Evolutionary conservation across 1,284 basidiomycete species (phyloP).

Genomic region (Ustilago xerochloae): DNA sequence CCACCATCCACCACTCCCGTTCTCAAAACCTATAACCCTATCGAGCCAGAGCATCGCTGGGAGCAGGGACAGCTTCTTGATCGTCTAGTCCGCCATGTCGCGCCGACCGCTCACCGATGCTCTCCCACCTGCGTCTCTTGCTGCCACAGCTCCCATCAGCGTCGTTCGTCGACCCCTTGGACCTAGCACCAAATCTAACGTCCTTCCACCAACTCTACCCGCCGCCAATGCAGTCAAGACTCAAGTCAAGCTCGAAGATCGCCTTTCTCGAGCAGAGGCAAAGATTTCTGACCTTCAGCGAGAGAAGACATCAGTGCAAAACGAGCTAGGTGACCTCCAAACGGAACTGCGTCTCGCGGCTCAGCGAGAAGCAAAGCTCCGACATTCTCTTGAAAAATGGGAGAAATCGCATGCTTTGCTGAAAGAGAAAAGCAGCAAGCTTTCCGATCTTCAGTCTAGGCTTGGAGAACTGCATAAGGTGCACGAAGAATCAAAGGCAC

Average conservation of each 20-base stretch:
- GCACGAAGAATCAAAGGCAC: slow-evolving; percentile 43
- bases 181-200: slow-evolving; percentile 34
- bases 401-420: slow-evolving; percentile 42
- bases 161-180: slow-evolving; percentile 34
- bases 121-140: background rate
- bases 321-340: slow-evolving; percentile 44
- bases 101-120: slow-evolving; percentile 6
- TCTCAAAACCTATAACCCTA: slow-evolving; percentile 17
- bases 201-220: slow-evolving; percentile 3
- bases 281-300: slow-evolving; percentile 35
- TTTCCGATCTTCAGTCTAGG: slow-evolving; percentile 21
- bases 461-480: slow-evolving; percentile 42
- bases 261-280: slow-evolving; percentile 24
- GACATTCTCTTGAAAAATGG: slow-evolving; percentile 34
- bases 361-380: slow-evolving; percentile 48
- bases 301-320: slow-evolving; percentile 24
- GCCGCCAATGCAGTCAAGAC: slow-evolving; percentile 13
- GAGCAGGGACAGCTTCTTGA: too few species aligned
- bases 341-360: slow-evolving; percentile 44
- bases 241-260: slow-evolving; percentile 40
- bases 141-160: slow-evolving; percentile 16
- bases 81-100: slow-evolving; percentile 21
- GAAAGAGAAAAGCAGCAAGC: slow-evolving; percentile 42
- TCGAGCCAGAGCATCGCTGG: slow-evolving; percentile 7
- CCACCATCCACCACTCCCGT: slow-evolving; percentile 8